Conservation (phyloP, 208 protist genomes). For the Porcisia hertigi region DNA sequence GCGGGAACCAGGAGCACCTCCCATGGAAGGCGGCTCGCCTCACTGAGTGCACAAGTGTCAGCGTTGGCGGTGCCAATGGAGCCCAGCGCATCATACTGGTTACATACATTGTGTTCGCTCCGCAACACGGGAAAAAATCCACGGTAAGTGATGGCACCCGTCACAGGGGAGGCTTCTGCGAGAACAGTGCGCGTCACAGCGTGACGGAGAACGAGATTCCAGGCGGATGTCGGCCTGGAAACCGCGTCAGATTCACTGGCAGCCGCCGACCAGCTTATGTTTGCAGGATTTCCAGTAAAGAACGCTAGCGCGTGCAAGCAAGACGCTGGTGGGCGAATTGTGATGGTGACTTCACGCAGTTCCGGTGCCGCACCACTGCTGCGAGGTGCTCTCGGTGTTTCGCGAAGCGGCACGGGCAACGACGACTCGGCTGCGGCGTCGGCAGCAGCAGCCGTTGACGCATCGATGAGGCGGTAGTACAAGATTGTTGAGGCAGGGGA, state of each 20-base stretch:
- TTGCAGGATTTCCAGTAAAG: neutral
- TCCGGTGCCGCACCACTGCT: neutral
- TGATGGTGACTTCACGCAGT: conserved; percentile 27
- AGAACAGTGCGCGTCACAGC: conserved; percentile 18
- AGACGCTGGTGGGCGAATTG: conserved; percentile 4
- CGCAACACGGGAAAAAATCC: conserved; percentile 21
- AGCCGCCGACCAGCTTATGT: neutral
- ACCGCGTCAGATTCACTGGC: neutral
- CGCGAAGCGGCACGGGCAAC: conserved; percentile 16
- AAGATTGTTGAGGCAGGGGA: conserved; percentile 1
- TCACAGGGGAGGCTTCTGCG: conserved; percentile 4
- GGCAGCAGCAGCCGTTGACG: conserved; percentile 8
- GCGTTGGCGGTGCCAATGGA: neutral
- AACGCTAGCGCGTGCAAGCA: neutral
- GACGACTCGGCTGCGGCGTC: conserved; percentile 1
- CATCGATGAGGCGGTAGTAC: conserved; percentile 30
- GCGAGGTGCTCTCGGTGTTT: neutral
- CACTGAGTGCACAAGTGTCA: neutral
- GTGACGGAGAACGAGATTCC: conserved; percentile 19
- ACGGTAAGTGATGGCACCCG: conserved; percentile 19
- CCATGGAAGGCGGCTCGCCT: conserved; percentile 11
- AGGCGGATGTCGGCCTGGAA: neutral
- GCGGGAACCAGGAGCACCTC: conserved; percentile 21
- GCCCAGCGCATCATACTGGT: neutral
- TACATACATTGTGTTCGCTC: neutral